Conservation (phyloP, 2,329 filamentous ascomycete species). For the Chaetomium sp. region DNA sequence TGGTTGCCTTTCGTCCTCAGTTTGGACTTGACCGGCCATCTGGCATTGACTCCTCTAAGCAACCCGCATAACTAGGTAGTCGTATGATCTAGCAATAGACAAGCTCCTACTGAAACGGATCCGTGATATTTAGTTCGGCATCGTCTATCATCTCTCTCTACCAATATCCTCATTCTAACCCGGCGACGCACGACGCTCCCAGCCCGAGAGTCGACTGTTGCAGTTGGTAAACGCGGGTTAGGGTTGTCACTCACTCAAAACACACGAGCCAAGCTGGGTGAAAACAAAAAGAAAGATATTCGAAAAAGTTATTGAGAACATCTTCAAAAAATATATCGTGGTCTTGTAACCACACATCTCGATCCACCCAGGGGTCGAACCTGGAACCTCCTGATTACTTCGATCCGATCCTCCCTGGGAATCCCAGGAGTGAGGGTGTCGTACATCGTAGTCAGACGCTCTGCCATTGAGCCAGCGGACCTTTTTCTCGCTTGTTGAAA, state of each 20-base stretch:
- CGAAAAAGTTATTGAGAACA: not conserved
- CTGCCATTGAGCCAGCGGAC: not conserved
- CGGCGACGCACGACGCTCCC: too few species aligned
- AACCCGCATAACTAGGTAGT: too few species aligned
- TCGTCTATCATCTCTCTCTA: too few species aligned
- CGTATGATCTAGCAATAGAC: not conserved
- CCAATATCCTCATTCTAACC: too few species aligned
- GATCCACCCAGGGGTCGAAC: not conserved
- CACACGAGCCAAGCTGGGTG: not conserved
- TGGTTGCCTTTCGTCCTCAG: too few species aligned
- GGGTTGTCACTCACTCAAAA: not conserved
- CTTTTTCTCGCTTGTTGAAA: not conserved
- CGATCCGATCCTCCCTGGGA: not conserved
- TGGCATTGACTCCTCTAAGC: not conserved
- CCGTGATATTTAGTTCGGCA: not conserved
- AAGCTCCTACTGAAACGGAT: too few species aligned
- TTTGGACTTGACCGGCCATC: too few species aligned
- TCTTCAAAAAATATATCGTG: not conserved
- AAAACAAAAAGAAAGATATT: not conserved
- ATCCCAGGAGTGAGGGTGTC: not conserved
- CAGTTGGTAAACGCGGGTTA: not conserved
- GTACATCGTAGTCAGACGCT: not conserved
- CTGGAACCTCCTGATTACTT: not conserved
- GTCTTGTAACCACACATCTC: not conserved
- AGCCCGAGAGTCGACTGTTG: too few species aligned